A percentile compares a stretch with the other conserved stretches of the same genome.
Evolutionary conservation across 495 filamentous ascomycete species (phyloP).

Genomic region (Diplogelasinospora grovesii): DNA sequence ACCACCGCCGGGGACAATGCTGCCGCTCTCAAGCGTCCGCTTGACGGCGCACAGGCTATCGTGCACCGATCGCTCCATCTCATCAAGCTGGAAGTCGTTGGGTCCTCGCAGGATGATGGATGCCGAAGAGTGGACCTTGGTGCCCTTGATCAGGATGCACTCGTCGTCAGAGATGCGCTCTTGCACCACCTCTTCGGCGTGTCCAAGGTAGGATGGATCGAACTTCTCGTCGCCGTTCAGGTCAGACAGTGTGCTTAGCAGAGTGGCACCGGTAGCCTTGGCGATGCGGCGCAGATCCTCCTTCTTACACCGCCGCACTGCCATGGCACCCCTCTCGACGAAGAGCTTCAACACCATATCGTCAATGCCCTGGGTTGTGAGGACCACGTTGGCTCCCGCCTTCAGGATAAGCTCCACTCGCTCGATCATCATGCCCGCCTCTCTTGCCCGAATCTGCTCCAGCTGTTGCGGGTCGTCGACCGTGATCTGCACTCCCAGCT

Average conservation of each 20-base stretch:
- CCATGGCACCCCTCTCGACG: constrained; percentile 93
- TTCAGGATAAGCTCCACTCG: constrained; percentile 96
- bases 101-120: constrained; percentile 94
- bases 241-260: constrained; percentile 88
- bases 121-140: constrained; percentile 85
- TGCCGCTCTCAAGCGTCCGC: constrained; percentile 92
- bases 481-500: constrained; percentile 96
- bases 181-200: constrained; percentile 91
- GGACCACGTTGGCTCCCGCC: constrained; percentile 89
- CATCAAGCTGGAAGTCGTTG: constrained; percentile 95
- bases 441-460: constrained; percentile 90
- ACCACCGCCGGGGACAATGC: constrained; percentile 92
- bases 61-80: constrained; percentile 98
- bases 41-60: constrained; percentile 96
- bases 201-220: constrained; percentile 77
- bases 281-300: constrained; percentile 95
- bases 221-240: constrained; percentile 97
- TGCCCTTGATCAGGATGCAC: constrained; percentile 94
- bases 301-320: constrained; percentile 95
- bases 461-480: constrained; percentile 95
- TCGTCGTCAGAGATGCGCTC: constrained; percentile 98
- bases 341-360: constrained; percentile 92
- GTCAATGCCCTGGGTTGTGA: constrained; percentile 98
- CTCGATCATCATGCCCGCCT: constrained; percentile 88
- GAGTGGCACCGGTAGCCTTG: constrained; percentile 88